Conservation (phyloP, 345 rosid species). For the Orychophragmus violaceus region DNA sequence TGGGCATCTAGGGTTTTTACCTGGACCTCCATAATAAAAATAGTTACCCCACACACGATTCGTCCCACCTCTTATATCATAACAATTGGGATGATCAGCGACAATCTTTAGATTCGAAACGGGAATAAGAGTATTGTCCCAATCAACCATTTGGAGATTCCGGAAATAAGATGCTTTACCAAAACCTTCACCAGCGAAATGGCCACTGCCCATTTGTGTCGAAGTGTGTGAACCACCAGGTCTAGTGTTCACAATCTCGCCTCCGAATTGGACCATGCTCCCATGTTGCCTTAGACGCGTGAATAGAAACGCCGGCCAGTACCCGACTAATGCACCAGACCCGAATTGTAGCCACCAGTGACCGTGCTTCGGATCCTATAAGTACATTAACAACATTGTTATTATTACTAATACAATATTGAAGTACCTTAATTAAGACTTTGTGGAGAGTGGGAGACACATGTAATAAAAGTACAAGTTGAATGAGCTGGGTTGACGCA, state of each 20-base stretch:
- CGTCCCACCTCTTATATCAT: constrained; percentile 74
- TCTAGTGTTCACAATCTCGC: constrained; percentile 74
- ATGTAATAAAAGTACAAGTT: constrained; percentile 5
- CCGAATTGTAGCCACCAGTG: constrained; percentile 99
- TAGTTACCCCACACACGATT: constrained; percentile 89
- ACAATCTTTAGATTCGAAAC: constrained; percentile 52
- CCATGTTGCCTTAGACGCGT: constrained; percentile 78
- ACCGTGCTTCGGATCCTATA: constrained; percentile 97
- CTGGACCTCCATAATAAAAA: constrained; percentile 96
- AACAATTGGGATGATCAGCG: constrained; percentile 90
- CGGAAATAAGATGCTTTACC: constrained; percentile 88
- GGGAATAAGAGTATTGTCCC: constrained; percentile 90
- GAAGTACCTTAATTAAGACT: not conserved
- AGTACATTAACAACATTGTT: not conserved
- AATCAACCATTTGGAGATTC: constrained; percentile 81
- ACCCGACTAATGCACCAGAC: constrained; percentile 78
- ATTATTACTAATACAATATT: not conserved
- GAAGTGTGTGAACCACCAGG: constrained; percentile 76
- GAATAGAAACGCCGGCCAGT: constrained; percentile 86
- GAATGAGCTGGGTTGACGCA: constrained; percentile 13
- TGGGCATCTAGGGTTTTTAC: constrained; percentile 53
- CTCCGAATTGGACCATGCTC: constrained; percentile 93
- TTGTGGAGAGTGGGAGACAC: constrained; percentile 14
- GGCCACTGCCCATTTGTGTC: constrained; percentile 98
- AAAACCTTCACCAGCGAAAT: constrained; percentile 87